A percentile compares a stretch with the other conserved stretches of the same genome.
These are phyloP conservation scores for Rosa chinensis DNA, from an alignment of 306 rosid genomes.

Conservation along the genomic window DNA sequence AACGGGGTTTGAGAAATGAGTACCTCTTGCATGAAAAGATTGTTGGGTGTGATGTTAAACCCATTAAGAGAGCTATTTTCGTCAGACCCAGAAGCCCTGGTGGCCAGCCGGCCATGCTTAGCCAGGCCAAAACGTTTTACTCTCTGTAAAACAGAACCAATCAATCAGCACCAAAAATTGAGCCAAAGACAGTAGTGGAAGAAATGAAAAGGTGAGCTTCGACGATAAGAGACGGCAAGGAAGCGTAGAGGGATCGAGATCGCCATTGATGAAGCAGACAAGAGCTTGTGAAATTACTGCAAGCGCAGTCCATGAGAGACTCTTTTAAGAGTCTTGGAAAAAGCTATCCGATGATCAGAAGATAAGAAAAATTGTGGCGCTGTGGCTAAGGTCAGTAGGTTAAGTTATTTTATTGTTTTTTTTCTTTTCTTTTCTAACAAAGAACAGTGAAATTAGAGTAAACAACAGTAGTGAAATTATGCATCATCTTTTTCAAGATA, in stretches of 20 bases:
- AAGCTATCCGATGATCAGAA: too few relatives aligned
- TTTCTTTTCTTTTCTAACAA: too few relatives aligned
- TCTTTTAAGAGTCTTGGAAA: too few relatives aligned
- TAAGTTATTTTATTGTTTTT: too few relatives aligned
- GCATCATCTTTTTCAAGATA: too few relatives aligned
- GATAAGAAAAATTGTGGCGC: too few relatives aligned
- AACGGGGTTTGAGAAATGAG: slow-evolving; percentile 15
- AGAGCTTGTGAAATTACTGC: slow-evolving; percentile 64
- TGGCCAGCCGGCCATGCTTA: slow-evolving; percentile 47
- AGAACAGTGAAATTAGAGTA: too few relatives aligned
- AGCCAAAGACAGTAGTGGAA: background rate
- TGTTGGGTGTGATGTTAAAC: slow-evolving; percentile 61
- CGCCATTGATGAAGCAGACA: slow-evolving; percentile 46
- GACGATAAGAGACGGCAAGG: slow-evolving; percentile 40
- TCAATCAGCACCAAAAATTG: slow-evolving; percentile 3
- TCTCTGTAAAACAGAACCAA: slow-evolving; percentile 39
- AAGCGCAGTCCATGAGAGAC: slow-evolving; percentile 57
- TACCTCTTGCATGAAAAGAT: slow-evolving; percentile 89
- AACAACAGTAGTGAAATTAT: too few relatives aligned
- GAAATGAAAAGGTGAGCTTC: slow-evolving; percentile 27
- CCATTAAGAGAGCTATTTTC: slow-evolving; percentile 57
- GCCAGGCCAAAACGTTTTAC: slow-evolving; percentile 49
- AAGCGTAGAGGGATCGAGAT: slow-evolving; percentile 46
- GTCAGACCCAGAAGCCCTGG: slow-evolving; percentile 58
- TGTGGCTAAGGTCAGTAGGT: too few relatives aligned